Evolutionary conservation across 1,284 basidiomycete genomes (phyloP).

Genomic region (Xanthoconium separans): DNA sequence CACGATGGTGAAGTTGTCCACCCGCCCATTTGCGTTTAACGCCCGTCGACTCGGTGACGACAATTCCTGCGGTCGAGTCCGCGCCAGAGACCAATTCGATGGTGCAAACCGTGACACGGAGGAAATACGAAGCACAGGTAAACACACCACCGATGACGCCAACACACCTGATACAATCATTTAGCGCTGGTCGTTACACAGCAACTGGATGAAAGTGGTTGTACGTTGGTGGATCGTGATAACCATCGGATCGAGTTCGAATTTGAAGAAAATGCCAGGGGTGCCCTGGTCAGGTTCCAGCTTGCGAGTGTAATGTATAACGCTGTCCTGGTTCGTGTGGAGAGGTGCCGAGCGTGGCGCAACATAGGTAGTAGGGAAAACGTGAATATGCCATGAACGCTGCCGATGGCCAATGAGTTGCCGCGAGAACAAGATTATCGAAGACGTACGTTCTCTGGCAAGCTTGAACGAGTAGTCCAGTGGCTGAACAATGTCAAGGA

Average conservation of each 20-base stretch:
- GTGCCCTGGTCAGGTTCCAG: slow-evolving; percentile 78
- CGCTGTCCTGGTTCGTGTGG: slow-evolving; percentile 93
- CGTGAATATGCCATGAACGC: slow-evolving; percentile 94
- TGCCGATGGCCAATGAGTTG: slow-evolving; percentile 30
- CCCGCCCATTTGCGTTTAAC: slow-evolving; percentile 50
- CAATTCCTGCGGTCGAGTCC: slow-evolving; percentile 54
- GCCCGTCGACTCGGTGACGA: slow-evolving; percentile 61
- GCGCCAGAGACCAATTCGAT: slow-evolving; percentile 66
- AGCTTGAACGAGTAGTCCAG: slow-evolving; percentile 89
- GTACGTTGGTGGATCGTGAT: slow-evolving; percentile 88
- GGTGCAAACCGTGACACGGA: slow-evolving; percentile 64
- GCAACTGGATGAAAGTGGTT: slow-evolving; percentile 74
- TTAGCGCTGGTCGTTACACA: not conserved
- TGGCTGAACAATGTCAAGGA: slow-evolving; percentile 94
- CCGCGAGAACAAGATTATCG: not conserved
- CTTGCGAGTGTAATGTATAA: slow-evolving; percentile 86
- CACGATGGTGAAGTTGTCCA: slow-evolving; percentile 44
- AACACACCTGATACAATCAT: slow-evolving; percentile 46
- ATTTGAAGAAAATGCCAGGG: slow-evolving; percentile 96
- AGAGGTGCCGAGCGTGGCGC: slow-evolving; percentile 60
- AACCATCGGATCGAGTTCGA: slow-evolving; percentile 89
- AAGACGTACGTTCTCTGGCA: slow-evolving; percentile 65
- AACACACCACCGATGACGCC: slow-evolving; percentile 83
- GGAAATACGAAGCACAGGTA: slow-evolving; percentile 76
- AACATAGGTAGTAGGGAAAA: slow-evolving; percentile 94